A percentile compares a stretch with the other conserved stretches of the same genome.
These are phyloP conservation scores for Macrocystidia cucumis DNA, from an alignment of 1,284 basidiomycete genomes.

Conservation along the genomic window DNA sequence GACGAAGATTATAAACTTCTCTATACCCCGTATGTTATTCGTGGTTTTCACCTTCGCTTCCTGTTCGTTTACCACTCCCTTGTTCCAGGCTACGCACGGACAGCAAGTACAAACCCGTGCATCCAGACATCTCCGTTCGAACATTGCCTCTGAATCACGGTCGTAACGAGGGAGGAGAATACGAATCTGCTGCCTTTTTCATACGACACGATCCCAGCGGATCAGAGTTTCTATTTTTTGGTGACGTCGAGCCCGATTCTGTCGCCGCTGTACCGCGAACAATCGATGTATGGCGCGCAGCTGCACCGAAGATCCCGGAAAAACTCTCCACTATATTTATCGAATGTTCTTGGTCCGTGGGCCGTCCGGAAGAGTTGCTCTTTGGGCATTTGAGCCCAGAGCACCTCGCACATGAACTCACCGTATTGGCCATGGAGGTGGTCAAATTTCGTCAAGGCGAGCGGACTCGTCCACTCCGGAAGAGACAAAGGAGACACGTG, in stretches of 20 bases:
- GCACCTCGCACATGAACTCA: conserved; percentile 62
- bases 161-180: conserved; percentile 37
- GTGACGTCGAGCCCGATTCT: conserved; percentile 76
- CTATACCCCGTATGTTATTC: conserved; percentile 39
- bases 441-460: conserved; percentile 29
- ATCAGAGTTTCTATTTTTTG: conserved; percentile 76
- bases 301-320: conserved; percentile 61
- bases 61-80: conserved; percentile 6
- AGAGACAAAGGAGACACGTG: conserved; percentile 36
- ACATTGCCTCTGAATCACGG: conserved; percentile 70
- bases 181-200: conserved; percentile 73
- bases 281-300: conserved; percentile 59
- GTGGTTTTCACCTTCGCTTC: conserved; percentile 5
- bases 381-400: conserved; percentile 76
- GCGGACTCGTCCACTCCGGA: conserved; percentile 29
- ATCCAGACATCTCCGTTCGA: conserved; percentile 52
- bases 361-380: conserved; percentile 48
- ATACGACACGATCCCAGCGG: conserved; percentile 49
- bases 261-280: conserved; percentile 50
- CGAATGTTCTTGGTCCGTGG: conserved; percentile 76
- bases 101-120: conserved; percentile 43
- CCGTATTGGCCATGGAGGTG: conserved; percentile 57
- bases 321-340: conserved; percentile 66
- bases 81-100: conserved; percentile 32
- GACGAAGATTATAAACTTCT: conserved; percentile 49